Base-by-base conservation (phyloP, 129 eudicot genomes). In the Flaveria linearis region DNA sequence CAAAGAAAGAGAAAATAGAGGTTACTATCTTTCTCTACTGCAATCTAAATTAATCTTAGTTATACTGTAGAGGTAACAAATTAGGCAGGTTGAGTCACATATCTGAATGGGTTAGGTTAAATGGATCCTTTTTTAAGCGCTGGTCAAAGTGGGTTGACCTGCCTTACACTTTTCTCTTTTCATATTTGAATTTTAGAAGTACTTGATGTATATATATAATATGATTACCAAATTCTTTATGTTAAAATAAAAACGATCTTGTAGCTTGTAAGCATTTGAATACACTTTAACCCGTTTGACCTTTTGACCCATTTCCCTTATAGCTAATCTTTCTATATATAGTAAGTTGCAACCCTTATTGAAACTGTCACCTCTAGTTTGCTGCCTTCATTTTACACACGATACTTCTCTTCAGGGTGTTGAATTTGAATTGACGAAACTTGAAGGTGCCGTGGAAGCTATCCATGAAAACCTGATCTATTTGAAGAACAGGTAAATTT, bases 1-100 rank as follows among this genome's bases (percentile, higher is more conserved):
- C 98, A 63, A 93, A 82, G 81, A 91, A 91, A 82, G 97, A 93
- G 65, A 83, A 93, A 51, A 86, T 93, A 17, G 91, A 90, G 87
- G 98, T 88, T 80, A 76, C 62, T 73, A 33, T 56, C 1, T 49
- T 68, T 46, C 4, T 46, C 25, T 51, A 7, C 68, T 68, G 12
- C 78, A 39, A 30, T 78, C 5, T 63, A 18, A 45, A 41, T 63
- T 39, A 41, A 5, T 26, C 5, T 61, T 64, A 3, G 14, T 16
- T 28, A 26, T 60, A 22, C 18, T 22, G 52, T 45, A 16, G 43
- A 58, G 58, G 57, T 60, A 20, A 51, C 46, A 43, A 74, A 26
- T 15, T 43, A 36, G 68, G 30, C 36, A 20, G 66, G 50, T 30
- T 33, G 66, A 28, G 62, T 61, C 13, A 61, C 14, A 17, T 42